phyloP scores from a whole-genome alignment of 306 rosid species.

The Delonix regia region DNA sequence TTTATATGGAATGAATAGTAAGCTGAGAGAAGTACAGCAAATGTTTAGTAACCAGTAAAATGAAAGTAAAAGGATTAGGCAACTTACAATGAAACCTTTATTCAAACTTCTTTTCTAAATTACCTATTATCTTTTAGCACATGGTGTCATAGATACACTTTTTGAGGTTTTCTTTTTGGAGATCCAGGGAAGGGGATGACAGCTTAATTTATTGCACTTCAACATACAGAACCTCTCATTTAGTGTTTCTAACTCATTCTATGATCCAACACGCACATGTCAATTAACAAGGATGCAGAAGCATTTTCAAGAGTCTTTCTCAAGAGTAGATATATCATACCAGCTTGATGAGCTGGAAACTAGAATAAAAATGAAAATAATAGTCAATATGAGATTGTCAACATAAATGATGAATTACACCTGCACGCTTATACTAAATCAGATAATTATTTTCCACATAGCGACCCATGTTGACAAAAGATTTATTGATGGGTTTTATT shows the following conservation, averaged over 20 bases:
- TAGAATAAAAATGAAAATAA: not conserved
- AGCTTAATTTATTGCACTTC: not conserved
- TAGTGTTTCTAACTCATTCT: not conserved
- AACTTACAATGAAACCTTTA: not conserved
- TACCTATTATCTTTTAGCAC: not conserved
- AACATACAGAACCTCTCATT: not conserved
- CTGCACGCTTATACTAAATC: no score
- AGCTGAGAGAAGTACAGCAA: conserved; percentile 25
- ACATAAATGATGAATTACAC: no score
- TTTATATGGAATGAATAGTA: conserved; percentile 46
- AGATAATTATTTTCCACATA: not conserved
- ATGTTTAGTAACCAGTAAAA: not conserved
- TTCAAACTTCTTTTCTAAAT: not conserved
- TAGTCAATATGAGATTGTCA: no score
- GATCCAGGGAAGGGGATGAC: not conserved
- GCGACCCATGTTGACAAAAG: not conserved
- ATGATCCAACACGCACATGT: not conserved
- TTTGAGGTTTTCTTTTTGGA: not conserved
- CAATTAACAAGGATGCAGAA: not conserved
- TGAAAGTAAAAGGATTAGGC: not conserved
- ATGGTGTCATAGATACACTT: not conserved
- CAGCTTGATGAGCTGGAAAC: not conserved
- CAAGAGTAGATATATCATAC: not conserved
- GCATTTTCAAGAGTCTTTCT: not conserved
- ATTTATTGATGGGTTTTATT: not conserved